These are phyloP conservation scores for Trypanosoma grayi DNA, from an alignment of 208 protist species.

Conservation along the genomic window DNA sequence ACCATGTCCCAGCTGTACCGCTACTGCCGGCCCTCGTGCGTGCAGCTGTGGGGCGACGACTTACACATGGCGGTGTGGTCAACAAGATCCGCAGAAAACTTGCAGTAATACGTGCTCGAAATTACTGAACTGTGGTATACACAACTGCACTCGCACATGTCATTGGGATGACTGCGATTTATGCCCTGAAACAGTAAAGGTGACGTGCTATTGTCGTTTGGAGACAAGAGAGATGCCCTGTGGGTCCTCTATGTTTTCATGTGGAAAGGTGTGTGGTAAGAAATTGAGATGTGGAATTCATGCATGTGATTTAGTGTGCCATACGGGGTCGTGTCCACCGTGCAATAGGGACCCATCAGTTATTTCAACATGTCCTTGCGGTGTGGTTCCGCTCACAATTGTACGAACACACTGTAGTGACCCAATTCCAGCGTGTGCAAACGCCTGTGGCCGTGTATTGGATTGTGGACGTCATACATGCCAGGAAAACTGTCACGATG, in stretches of 20 bases:
- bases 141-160: slow-evolving; percentile 45
- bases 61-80: slow-evolving; percentile 68
- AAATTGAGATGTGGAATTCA: slow-evolving; percentile 51
- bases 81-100: slow-evolving; percentile 50
- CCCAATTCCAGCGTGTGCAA: slow-evolving; percentile 59
- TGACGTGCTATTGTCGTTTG: slow-evolving; percentile 44
- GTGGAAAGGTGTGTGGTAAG: slow-evolving; percentile 53
- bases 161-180: slow-evolving; percentile 45
- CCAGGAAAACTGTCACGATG: slow-evolving; percentile 46
- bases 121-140: slow-evolving; percentile 45
- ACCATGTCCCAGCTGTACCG: slow-evolving; percentile 51
- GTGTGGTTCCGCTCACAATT: slow-evolving; percentile 25
- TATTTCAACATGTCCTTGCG: slow-evolving; percentile 67
- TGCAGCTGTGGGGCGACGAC: slow-evolving; percentile 66
- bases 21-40: slow-evolving; percentile 33
- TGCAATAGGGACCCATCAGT: slow-evolving; percentile 48
- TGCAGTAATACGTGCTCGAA: slow-evolving; percentile 52
- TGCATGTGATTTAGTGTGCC: slow-evolving; percentile 50
- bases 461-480: slow-evolving; percentile 61
- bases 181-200: slow-evolving; percentile 26
- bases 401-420: slow-evolving; percentile 39
- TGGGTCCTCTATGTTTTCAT: slow-evolving; percentile 39
- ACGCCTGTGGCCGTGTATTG: slow-evolving; percentile 56
- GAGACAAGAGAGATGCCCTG: slow-evolving; percentile 31
- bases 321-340: slow-evolving; percentile 54